Base-by-base conservation (phyloP, 2,329 filamentous ascomycete species). In the Cytospora mali region DNA sequence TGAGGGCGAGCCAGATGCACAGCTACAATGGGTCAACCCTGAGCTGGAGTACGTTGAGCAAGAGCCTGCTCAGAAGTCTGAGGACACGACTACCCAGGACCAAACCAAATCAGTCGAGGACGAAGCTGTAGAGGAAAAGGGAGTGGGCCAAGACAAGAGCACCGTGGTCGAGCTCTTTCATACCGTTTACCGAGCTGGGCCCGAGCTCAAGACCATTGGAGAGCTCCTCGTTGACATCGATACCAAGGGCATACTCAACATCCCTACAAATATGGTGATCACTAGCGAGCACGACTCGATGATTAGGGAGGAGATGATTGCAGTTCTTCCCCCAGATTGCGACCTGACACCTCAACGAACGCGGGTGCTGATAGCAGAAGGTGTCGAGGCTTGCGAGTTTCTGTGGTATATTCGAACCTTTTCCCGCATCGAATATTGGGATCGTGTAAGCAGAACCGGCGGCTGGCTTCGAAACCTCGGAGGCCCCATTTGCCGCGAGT, bases 391-490 rank as follows among this genome's bases (percentile, higher is more conserved):
- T 2, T 42, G 56, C 3, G 21, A 53, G 21, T n/a, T 5, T 4
- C 16, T 33, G 6, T 62, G 61, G 61, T 3, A 33, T 16, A 14
- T 25, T 3, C 42, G 23, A 3, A n/a, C 31, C 5, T 11, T 39
- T 13, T 52, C 57, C 13, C 27, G 31, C 9, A 18, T 6, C 11
- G 21, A 23, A 7, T 59, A 52, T 46, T 59, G 57, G 57, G n/a
- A 52, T n/a, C 39, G 55, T 4, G 55, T 54, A 28, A 48, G 55
- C 28, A 35, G 16, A n/a, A 28, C 49, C 0, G 28, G 18, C 11
- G 21, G 25, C 3, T 59, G 61, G 61, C 52, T 59, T 7, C 42
- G 18, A 9, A 29, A 55, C 6, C 55, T 62, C 13, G 55, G 52
- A 4, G 50, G 28, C 7, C 13, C 21, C 14, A 48, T 50, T 18